phyloP scores from a whole-genome alignment of 345 rosid genomes.

The Eucalyptus marginata region DNA sequence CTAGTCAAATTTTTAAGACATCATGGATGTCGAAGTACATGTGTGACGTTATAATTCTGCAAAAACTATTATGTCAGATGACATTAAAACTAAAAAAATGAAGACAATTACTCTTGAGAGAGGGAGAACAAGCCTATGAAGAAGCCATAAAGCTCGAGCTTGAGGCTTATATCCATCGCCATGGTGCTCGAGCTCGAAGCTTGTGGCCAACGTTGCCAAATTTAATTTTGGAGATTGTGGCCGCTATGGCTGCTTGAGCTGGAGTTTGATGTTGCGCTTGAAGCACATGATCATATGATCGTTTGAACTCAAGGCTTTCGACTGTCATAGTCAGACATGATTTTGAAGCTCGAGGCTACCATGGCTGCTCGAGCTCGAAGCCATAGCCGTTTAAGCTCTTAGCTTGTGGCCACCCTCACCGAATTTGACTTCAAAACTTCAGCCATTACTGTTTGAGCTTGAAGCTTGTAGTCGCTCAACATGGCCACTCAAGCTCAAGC shows the following conservation, averaged over 20 bases:
- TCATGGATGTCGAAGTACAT: not conserved
- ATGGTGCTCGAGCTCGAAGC: not conserved
- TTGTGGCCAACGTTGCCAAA: not conserved
- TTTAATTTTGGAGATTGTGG: not conserved
- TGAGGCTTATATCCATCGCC: not conserved
- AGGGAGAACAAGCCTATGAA: not conserved
- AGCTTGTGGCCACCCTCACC: not conserved
- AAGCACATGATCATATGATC: not conserved
- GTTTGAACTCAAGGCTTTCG: not conserved
- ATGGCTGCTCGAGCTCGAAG: not conserved
- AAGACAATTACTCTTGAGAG: not conserved
- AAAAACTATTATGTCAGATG: not conserved
- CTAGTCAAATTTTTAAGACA: not conserved
- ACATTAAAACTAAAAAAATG: not conserved
- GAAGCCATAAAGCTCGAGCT: not conserved
- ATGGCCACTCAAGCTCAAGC: not conserved
- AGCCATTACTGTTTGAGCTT: not conserved
- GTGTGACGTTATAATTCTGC: not conserved
- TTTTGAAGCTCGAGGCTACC: not conserved
- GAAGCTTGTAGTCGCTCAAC: not conserved
- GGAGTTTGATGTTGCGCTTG: not conserved
- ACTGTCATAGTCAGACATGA: not conserved
- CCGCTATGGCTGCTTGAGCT: not conserved
- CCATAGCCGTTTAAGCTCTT: not conserved
- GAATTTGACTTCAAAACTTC: not conserved